Percentiles rank a stretch among this genome's conserved stretches.
Evolutionary conservation across 257 asterid genomes (phyloP).

Genomic region (Jaltomata sinuosa): DNA sequence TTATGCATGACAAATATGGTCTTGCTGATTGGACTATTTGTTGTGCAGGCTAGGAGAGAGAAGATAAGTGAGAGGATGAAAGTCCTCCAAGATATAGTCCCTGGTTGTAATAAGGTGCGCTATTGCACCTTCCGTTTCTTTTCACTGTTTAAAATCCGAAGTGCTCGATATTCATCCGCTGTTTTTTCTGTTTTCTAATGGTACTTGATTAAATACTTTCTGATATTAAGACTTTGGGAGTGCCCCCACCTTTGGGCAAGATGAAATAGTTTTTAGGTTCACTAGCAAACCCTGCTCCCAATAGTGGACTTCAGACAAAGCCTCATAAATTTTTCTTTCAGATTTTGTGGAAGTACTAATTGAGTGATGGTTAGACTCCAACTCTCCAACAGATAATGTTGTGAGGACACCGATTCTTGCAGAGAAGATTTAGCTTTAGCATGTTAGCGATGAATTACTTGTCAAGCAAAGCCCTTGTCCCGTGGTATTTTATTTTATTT

Average conservation of each 20-base stretch:
- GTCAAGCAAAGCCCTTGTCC: background rate
- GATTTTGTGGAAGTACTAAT: background rate
- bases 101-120: slow-evolving; percentile 46
- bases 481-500: background rate
- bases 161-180: background rate
- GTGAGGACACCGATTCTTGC: background rate
- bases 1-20: background rate
- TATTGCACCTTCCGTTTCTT: background rate
- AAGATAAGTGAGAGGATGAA: slow-evolving; percentile 50
- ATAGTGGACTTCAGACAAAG: background rate
- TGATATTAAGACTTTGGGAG: background rate
- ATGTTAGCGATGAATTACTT: background rate
- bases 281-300: background rate
- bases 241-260: background rate
- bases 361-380: background rate
- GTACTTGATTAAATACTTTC: background rate
- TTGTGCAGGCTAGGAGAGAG: slow-evolving; percentile 40
- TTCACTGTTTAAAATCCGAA: background rate
- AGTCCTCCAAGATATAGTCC: slow-evolving; percentile 45
- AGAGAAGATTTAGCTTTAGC: background rate
- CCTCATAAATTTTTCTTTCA: background rate
- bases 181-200: background rate
- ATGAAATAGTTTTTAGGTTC: background rate
- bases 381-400: background rate
- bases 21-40: background rate